These are phyloP conservation scores for Aschersonia sp. DNA, from an alignment of 2,329 filamentous ascomycete species.

Conservation along the genomic window DNA sequence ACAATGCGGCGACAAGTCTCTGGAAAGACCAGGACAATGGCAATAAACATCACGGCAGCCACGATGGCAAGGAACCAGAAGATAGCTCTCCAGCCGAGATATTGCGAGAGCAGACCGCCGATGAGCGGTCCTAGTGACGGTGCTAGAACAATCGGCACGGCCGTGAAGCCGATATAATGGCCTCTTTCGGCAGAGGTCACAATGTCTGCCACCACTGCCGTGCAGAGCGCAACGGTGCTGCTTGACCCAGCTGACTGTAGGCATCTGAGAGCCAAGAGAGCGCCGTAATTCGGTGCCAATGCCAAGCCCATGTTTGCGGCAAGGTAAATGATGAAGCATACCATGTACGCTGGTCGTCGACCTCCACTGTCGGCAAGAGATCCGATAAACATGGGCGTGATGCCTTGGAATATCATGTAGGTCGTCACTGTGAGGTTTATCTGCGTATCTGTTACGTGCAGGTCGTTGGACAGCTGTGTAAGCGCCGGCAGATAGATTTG, in stretches of 20 bases:
- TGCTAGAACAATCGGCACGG: slow-evolving; percentile 31
- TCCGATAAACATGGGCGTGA: slow-evolving; percentile 42
- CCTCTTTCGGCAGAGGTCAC: slow-evolving; percentile 48
- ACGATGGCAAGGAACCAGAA: slow-evolving; percentile 48
- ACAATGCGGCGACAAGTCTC: slow-evolving; percentile 35
- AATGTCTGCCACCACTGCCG: slow-evolving; percentile 49
- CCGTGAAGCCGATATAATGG: slow-evolving; percentile 39
- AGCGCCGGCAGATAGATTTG: slow-evolving; percentile 42
- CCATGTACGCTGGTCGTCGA: slow-evolving; percentile 36
- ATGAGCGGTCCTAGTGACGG: slow-evolving; percentile 39
- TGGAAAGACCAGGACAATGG: slow-evolving; percentile 35
- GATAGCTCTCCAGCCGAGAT: slow-evolving; percentile 43
- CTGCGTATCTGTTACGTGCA: slow-evolving; percentile 24
- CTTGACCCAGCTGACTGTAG: slow-evolving; percentile 44
- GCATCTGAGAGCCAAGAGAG: slow-evolving; percentile 37
- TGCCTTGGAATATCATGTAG: slow-evolving; percentile 46
- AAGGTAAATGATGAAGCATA: slow-evolving; percentile 38
- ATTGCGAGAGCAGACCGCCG: slow-evolving; percentile 41
- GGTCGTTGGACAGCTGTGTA: slow-evolving; percentile 29
- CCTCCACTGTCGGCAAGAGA: slow-evolving; percentile 40
- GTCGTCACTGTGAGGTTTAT: slow-evolving; percentile 39
- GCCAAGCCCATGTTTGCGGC: slow-evolving; percentile 39
- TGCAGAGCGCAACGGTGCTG: slow-evolving; percentile 41
- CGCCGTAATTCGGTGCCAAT: slow-evolving; percentile 30
- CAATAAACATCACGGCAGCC: slow-evolving; percentile 21